Conservation (phyloP, 352 stramenopile species). For the Peronospora destructor region DNA sequence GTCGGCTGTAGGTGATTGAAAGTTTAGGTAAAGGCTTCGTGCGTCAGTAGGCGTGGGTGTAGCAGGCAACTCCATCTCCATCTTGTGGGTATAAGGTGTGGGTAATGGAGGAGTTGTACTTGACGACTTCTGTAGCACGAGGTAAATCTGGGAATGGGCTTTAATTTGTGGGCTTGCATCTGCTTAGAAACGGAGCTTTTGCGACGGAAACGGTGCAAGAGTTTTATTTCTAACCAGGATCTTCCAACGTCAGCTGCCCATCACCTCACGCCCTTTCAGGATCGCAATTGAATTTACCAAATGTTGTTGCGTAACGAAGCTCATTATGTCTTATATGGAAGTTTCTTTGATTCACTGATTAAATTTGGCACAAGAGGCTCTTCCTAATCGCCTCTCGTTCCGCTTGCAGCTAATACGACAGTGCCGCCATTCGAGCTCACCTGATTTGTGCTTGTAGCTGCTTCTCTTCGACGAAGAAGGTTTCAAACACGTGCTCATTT, state of each 20-base stretch:
- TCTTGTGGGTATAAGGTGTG: conserved; percentile 5
- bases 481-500: not conserved
- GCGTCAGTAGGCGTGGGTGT: conserved; percentile 27
- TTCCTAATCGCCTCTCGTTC: too few relatives aligned
- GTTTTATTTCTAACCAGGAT: conserved; percentile 30
- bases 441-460: too few relatives aligned
- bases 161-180: conserved; percentile 10
- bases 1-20: conserved; percentile 41
- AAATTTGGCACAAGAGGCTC: too few relatives aligned
- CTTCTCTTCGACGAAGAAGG: not conserved
- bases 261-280: conserved; percentile 24
- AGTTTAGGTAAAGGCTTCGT: conserved; percentile 28
- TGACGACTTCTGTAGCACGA: not conserved
- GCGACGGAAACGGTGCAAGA: conserved; percentile 22
- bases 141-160: conserved; percentile 27
- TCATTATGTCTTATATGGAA: not conserved
- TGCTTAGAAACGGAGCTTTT: conserved; percentile 22
- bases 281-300: conserved; percentile 10
- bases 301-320: not conserved
- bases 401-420: too few relatives aligned
- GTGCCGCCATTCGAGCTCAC: too few relatives aligned
- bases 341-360: too few relatives aligned
- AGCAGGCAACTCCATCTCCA: conserved; percentile 35
- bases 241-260: conserved; percentile 29
- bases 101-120: too few relatives aligned